These are phyloP conservation scores for Artemisia tridentata DNA, from an alignment of 129 eudicot genomes.

Conservation along the genomic window DNA sequence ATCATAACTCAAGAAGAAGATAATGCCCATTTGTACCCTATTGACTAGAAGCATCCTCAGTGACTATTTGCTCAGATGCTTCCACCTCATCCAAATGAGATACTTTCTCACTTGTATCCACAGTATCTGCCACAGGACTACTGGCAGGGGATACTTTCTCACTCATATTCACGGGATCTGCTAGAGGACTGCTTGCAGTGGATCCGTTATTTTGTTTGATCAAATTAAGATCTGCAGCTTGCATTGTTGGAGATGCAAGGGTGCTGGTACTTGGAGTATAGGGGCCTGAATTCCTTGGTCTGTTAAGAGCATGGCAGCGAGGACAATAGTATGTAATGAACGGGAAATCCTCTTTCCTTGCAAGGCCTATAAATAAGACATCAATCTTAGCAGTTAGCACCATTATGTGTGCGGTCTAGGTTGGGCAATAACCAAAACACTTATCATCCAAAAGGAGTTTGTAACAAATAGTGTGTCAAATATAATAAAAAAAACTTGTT, in stretches of 20 bases:
- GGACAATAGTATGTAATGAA: slow-evolving; percentile 87
- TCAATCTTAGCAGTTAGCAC: not conserved
- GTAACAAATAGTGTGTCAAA: no score
- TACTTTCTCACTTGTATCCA: slow-evolving; percentile 15
- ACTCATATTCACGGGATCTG: not conserved
- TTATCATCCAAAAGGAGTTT: no score
- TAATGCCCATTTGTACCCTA: not conserved
- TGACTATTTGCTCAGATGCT: slow-evolving; percentile 8
- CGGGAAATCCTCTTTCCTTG: slow-evolving; percentile 88
- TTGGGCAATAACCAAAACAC: no score
- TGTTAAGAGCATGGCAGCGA: slow-evolving; percentile 76
- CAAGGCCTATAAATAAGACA: slow-evolving; percentile 61
- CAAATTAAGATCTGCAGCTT: slow-evolving; percentile 13
- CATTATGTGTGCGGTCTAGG: not conserved
- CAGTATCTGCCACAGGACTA: slow-evolving; percentile 1
- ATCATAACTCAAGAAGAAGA: not conserved
- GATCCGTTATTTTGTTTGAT: slow-evolving; percentile 18
- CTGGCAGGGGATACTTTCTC: slow-evolving; percentile 17
- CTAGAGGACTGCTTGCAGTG: slow-evolving; percentile 7
- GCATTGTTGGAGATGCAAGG: slow-evolving; percentile 28
- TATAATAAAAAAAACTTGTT: not conserved
- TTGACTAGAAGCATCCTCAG: slow-evolving; percentile 13
- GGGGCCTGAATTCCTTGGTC: slow-evolving; percentile 51
- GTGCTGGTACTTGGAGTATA: slow-evolving; percentile 34
- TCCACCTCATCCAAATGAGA: slow-evolving; percentile 32